Conservation (phyloP, 164 flowering plant genomes). For the Aristolochia contorta region DNA sequence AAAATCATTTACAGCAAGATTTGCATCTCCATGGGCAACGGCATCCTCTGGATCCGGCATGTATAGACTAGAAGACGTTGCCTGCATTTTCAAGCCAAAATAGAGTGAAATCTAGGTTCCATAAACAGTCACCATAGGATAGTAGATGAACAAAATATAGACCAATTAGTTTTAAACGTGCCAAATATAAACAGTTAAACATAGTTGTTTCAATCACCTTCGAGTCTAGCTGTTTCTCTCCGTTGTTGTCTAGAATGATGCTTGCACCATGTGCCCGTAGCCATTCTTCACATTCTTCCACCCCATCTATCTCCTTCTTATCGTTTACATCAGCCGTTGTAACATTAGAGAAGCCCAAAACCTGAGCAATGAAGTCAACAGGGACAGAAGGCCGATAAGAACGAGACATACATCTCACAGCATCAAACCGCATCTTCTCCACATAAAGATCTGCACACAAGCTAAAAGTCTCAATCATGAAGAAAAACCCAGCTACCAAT, state of each 20-base stretch:
- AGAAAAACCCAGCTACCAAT: background rate
- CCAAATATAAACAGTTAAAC: too few species aligned
- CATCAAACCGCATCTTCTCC: constrained; percentile 89
- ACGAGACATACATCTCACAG: constrained; percentile 81
- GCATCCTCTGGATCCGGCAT: constrained; percentile 99
- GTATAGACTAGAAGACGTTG: constrained; percentile 57
- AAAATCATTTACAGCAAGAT: constrained; percentile 94
- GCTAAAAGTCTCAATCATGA: background rate
- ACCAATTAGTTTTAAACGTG: too few species aligned
- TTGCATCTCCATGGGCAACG: constrained; percentile 89
- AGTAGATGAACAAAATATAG: background rate
- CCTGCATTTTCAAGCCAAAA: constrained; percentile 32
- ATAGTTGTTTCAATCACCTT: constrained; percentile 39
- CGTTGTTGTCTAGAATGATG: constrained; percentile 44
- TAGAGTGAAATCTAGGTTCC: too few species aligned
- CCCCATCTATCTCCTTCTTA: constrained; percentile 42
- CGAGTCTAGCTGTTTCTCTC: constrained; percentile 71
- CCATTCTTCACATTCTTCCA: constrained; percentile 91
- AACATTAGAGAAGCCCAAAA: constrained; percentile 53
- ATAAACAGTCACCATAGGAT: background rate
- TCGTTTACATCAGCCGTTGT: constrained; percentile 27
- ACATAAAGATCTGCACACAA: constrained; percentile 63
- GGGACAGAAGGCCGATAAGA: constrained; percentile 89
- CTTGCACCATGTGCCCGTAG: constrained; percentile 88
- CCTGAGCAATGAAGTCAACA: constrained; percentile 61